phyloP scores from a whole-genome alignment of 2,329 filamentous ascomycete genomes.

The Ascochyta lentis region DNA sequence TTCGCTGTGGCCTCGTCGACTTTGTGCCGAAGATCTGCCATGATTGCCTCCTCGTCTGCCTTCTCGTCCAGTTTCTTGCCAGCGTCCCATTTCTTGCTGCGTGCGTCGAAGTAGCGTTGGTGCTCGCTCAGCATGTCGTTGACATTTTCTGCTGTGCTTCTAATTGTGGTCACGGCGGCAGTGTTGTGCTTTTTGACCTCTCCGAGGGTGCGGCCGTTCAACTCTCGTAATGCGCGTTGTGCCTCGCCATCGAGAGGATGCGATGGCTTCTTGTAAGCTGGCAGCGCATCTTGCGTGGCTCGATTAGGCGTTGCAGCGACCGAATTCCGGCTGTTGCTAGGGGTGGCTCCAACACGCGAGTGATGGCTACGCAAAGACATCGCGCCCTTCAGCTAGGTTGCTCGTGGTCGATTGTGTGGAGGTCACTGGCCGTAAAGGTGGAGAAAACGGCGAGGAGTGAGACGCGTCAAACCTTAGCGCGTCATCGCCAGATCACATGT shows the following conservation, averaged over 20 bases:
- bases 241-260: constrained; percentile 59
- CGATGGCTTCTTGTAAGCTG: constrained; percentile 61
- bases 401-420: neutral
- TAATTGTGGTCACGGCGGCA: constrained; percentile 56
- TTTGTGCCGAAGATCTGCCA: constrained; percentile 51
- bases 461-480: constrained; percentile 12
- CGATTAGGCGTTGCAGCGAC: constrained; percentile 16
- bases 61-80: constrained; percentile 47
- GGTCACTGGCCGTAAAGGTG: neutral
- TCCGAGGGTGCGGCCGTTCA: constrained; percentile 53
- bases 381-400: neutral
- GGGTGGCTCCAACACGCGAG: constrained; percentile 25
- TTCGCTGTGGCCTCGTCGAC: constrained; percentile 60
- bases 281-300: constrained; percentile 40
- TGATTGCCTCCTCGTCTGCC: constrained; percentile 47
- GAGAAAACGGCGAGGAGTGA: constrained; percentile 1
- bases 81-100: constrained; percentile 44
- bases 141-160: constrained; percentile 58
- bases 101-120: constrained; percentile 46
- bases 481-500: constrained; percentile 25
- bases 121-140: constrained; percentile 61
- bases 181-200: constrained; percentile 58
- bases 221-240: constrained; percentile 54
- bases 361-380: constrained; percentile 36
- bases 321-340: constrained; percentile 25